phyloP scores from a whole-genome alignment of 2,329 filamentous ascomycete species.

The Calonectria crousiana region DNA sequence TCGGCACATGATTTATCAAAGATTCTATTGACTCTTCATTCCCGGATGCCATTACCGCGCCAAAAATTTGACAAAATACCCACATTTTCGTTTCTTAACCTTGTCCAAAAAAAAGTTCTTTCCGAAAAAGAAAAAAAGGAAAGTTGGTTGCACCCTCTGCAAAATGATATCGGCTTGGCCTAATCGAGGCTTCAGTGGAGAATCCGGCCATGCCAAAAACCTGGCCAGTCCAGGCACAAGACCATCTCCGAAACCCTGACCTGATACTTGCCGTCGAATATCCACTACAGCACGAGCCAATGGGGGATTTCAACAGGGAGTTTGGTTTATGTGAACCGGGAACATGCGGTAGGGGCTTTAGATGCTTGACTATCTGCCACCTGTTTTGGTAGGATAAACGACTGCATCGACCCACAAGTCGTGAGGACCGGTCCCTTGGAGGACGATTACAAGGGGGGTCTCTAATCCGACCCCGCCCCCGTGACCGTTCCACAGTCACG shows the following conservation, averaged over 20 bases:
- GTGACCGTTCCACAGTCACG: too few relatives aligned
- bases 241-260: background rate
- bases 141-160: background rate
- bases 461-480: too few relatives aligned
- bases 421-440: too few relatives aligned
- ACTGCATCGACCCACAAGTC: too few relatives aligned
- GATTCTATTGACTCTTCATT: background rate
- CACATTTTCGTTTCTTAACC: background rate
- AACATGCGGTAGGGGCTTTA: too few relatives aligned
- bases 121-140: background rate
- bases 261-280: background rate
- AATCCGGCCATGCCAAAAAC: background rate
- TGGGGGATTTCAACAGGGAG: background rate
- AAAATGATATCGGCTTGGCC: background rate
- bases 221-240: too few relatives aligned
- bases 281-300: background rate
- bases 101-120: background rate
- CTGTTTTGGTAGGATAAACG: too few relatives aligned
- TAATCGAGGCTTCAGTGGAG: background rate
- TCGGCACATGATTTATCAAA: background rate
- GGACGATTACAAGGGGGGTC: too few relatives aligned
- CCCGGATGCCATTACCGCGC: background rate
- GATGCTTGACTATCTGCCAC: too few relatives aligned
- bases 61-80: background rate
- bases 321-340: too few relatives aligned